These are phyloP conservation scores for Naematelia encephala DNA, from an alignment of 768 basidiomycete species.

Conservation along the genomic window DNA sequence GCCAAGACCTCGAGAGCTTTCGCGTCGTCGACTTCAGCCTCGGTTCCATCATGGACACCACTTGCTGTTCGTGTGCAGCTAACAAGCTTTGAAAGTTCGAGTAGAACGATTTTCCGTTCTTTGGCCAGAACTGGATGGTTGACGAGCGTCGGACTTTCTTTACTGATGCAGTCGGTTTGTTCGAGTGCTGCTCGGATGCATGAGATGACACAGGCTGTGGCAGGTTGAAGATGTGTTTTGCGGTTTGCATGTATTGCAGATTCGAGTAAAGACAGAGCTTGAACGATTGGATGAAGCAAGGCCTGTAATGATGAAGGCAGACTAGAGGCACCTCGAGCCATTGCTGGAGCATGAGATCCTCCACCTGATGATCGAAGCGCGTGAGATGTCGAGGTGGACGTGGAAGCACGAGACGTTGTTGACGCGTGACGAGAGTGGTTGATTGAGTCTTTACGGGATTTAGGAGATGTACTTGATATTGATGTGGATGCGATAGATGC, in stretches of 20 bases:
- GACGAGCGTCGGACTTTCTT: constrained; percentile 71
- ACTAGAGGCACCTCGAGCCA: constrained; percentile 54
- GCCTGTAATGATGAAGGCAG: constrained; percentile 65
- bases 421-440: constrained; percentile 22
- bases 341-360: neutral
- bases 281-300: constrained; percentile 76
- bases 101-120: constrained; percentile 77
- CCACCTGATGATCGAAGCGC: constrained; percentile 39
- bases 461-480: constrained; percentile 5
- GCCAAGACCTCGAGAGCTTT: constrained; percentile 26
- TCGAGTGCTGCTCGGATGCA: constrained; percentile 83
- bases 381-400: constrained; percentile 23
- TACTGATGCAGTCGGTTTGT: constrained; percentile 75
- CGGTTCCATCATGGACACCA: constrained; percentile 3
- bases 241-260: constrained; percentile 76
- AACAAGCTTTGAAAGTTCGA: constrained; percentile 76
- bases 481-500: constrained; percentile 6
- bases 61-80: constrained; percentile 39
- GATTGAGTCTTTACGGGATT: neutral
- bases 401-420: constrained; percentile 24
- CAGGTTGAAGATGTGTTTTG: constrained; percentile 81
- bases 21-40: constrained; percentile 11
- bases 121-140: constrained; percentile 64
- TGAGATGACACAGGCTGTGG: constrained; percentile 90
- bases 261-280: constrained; percentile 79